Percentiles rank a stretch among this genome's conserved stretches.
Evolutionary conservation across 257 asterid genomes (phyloP).

Genomic region (Scutellaria baicalensis): DNA sequence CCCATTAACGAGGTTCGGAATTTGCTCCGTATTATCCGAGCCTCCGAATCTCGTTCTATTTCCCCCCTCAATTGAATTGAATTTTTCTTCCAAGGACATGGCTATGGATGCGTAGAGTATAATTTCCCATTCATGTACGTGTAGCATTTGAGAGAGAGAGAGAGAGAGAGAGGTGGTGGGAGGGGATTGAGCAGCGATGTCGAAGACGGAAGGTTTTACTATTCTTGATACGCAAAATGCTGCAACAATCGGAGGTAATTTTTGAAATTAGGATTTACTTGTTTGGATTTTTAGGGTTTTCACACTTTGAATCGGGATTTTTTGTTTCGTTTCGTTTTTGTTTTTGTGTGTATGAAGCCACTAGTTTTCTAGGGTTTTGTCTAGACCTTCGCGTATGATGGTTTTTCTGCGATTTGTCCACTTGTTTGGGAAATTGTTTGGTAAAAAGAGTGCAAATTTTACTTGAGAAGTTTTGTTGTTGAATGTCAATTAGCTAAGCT

Average conservation of each 20-base stretch:
- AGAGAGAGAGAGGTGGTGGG: background rate
- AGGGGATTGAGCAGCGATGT: slow-evolving; percentile 10
- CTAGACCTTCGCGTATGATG: background rate
- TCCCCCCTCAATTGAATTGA: slow-evolving; percentile 13
- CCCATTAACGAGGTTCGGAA: background rate
- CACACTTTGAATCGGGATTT: background rate
- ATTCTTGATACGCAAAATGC: slow-evolving; percentile 25
- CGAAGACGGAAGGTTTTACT: slow-evolving; percentile 22
- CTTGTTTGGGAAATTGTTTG: background rate
- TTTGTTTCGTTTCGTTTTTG: background rate
- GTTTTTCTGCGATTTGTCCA: background rate
- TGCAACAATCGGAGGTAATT: slow-evolving; percentile 25
- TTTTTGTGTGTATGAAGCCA: background rate
- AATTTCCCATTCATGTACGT: background rate
- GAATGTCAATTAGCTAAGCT: background rate
- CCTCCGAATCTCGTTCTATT: background rate
- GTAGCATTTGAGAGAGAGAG: background rate
- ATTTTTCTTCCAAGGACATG: background rate
- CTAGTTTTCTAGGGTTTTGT: slow-evolving; percentile 9
- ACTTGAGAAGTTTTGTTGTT: background rate
- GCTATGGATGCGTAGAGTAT: background rate
- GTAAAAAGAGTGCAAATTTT: background rate
- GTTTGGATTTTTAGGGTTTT: background rate
- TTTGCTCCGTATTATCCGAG: slow-evolving; percentile 3
- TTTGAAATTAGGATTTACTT: background rate